Evolutionary conservation across 495 filamentous ascomycete genomes (phyloP).

Genomic region (Aspergillus nidulans): DNA sequence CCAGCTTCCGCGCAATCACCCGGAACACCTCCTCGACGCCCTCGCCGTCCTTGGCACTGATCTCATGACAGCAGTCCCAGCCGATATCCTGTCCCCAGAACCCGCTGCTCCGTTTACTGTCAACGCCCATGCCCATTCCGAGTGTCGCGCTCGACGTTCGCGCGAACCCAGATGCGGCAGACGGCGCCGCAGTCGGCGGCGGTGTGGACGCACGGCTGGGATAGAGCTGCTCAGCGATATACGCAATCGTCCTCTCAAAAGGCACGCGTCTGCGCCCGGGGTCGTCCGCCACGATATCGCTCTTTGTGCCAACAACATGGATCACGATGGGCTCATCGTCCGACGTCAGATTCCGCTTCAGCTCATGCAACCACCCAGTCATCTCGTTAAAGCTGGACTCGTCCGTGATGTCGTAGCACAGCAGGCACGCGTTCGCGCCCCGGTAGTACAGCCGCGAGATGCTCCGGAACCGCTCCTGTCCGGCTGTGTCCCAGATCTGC

Average conservation of each 20-base stretch:
- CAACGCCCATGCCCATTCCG: slow-evolving; percentile 46
- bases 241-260: slow-evolving; percentile 91
- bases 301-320: slow-evolving; percentile 94
- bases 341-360: slow-evolving; percentile 58
- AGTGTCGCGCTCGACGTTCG: slow-evolving; percentile 39
- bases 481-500: slow-evolving; percentile 93
- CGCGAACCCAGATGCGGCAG: slow-evolving; percentile 11
- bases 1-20: slow-evolving; percentile 88
- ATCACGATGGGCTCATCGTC: slow-evolving; percentile 69
- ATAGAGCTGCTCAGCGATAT: slow-evolving; percentile 85
- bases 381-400: slow-evolving; percentile 85
- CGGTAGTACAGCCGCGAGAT: slow-evolving; percentile 95
- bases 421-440: slow-evolving; percentile 87
- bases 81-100: slow-evolving; percentile 91
- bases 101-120: slow-evolving; percentile 73
- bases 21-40: slow-evolving; percentile 97
- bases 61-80: slow-evolving; percentile 97
- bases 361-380: slow-evolving; percentile 83
- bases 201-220: slow-evolving; percentile 61
- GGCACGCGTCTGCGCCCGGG: slow-evolving; percentile 74
- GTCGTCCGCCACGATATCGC: slow-evolving; percentile 80
- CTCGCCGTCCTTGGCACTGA: slow-evolving; percentile 89
- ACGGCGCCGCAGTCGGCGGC: slow-evolving; percentile 50
- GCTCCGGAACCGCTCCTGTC: slow-evolving; percentile 90
- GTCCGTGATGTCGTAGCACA: slow-evolving; percentile 93